Percentiles rank a stretch among this genome's conserved stretches.
Conservation (phyloP, 257 asterid genomes). For the Scutellaria minor region DNA sequence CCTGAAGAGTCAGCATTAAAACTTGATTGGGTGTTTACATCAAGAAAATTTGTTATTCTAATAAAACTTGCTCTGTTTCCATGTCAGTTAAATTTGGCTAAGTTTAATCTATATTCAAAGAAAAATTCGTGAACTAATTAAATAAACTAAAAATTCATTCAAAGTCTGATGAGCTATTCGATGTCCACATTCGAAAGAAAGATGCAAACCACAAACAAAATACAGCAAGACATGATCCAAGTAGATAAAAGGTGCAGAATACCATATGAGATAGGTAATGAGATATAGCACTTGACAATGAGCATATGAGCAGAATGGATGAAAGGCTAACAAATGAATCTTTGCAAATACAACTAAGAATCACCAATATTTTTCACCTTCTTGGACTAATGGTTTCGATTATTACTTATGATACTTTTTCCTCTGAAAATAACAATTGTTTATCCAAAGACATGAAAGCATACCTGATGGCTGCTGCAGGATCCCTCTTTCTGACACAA, state of each 20-base stretch:
- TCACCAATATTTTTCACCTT: conserved; percentile 20
- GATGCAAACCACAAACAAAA: not conserved
- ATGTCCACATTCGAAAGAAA: conserved; percentile 9
- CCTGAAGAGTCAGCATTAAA: conserved; percentile 51
- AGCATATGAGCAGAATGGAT: conserved; percentile 8
- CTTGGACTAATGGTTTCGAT: not conserved
- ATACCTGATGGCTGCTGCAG: conserved; percentile 78
- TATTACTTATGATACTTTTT: conserved; percentile 17
- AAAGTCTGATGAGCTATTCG: conserved; percentile 9
- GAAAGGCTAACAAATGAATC: not conserved
- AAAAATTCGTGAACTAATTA: not conserved
- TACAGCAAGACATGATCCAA: conserved; percentile 7
- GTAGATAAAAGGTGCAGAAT: conserved; percentile 7
- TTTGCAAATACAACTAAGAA: conserved; percentile 22
- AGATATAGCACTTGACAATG: conserved; percentile 20
- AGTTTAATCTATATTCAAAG: not conserved
- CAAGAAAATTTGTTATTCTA: not conserved
- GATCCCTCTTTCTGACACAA: conserved; percentile 68
- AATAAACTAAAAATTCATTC: not conserved
- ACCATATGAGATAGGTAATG: conserved; percentile 12
- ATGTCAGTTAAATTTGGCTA: not conserved
- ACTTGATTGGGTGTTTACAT: conserved; percentile 29
- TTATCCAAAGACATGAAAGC: conserved; percentile 8
- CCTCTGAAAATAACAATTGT: conserved; percentile 14
- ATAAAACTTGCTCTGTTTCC: conserved; percentile 6